Percentiles rank a stretch among this genome's conserved stretches.
Evolutionary conservation across 208 protist species (phyloP).

Genomic region (Leishmania arabica): DNA sequence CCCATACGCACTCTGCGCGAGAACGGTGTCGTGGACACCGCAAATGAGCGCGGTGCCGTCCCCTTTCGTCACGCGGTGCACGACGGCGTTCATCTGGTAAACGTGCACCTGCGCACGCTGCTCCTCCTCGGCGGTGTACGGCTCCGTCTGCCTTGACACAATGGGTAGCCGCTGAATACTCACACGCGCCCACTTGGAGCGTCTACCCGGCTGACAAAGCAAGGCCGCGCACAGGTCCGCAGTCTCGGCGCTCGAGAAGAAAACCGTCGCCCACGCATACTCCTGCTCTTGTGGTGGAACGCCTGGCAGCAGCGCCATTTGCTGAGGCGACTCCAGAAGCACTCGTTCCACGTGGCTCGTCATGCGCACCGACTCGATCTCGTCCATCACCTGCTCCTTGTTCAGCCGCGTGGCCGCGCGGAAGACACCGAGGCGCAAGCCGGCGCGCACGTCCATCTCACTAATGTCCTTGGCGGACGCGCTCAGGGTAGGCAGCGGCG

Average conservation of each 20-base stretch:
- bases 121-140: constrained; percentile 18
- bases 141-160: constrained; percentile 11
- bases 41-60: not conserved
- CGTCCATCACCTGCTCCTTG: constrained; percentile 40
- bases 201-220: constrained; percentile 31
- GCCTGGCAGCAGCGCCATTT: not conserved
- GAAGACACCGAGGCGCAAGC: constrained; percentile 28
- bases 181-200: constrained; percentile 32
- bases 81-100: constrained; percentile 27
- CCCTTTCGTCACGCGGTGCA: not conserved
- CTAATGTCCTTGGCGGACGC: constrained; percentile 29
- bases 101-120: constrained; percentile 26
- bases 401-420: constrained; percentile 17
- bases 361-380: constrained; percentile 41
- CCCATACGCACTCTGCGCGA: constrained; percentile 11
- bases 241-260: constrained; percentile 30
- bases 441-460: constrained; percentile 34
- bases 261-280: constrained; percentile 33
- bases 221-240: constrained; percentile 31
- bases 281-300: constrained; percentile 28
- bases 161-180: constrained; percentile 30
- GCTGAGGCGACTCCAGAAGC: constrained; percentile 19
- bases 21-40: constrained; percentile 19
- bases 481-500: constrained; percentile 29
- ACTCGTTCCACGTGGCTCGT: constrained; percentile 34